Conservation (phyloP, 1,284 basidiomycete genomes). For the Ganoderma sp. region DNA sequence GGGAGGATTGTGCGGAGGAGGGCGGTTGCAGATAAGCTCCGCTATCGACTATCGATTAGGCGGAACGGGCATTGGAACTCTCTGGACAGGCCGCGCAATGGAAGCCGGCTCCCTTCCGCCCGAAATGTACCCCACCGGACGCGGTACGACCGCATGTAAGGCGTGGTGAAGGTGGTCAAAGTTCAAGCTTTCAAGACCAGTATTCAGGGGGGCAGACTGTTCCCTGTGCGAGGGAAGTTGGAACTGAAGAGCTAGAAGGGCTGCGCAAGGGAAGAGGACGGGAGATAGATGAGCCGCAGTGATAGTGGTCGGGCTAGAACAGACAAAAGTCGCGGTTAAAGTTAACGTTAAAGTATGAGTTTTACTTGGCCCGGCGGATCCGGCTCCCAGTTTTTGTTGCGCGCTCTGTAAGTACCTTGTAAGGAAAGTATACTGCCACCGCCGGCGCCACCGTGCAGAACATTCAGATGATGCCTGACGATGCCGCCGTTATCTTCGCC, state of each 20-base stretch:
- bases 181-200: no score
- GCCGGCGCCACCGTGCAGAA: no score
- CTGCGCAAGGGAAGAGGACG: neutral
- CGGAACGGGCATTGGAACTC: neutral
- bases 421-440: no score
- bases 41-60: slow-evolving; percentile 10
- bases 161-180: no score
- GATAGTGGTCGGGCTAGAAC: neutral
- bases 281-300: neutral
- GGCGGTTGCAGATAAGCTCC: slow-evolving; percentile 12
- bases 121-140: neutral
- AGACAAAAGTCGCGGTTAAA: neutral
- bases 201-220: no score
- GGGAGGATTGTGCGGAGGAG: neutral
- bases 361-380: no score
- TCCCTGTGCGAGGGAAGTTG: no score
- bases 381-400: no score
- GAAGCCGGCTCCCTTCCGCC: no score
- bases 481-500: no score
- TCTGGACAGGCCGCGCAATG: neutral
- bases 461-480: no score
- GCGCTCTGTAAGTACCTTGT: no score
- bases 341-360: neutral
- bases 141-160: neutral
- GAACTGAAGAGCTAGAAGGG: neutral